Conservation (phyloP, 225 moss, liverwort and hornwort genomes). For the Pseudisothecium myosuroides region DNA sequence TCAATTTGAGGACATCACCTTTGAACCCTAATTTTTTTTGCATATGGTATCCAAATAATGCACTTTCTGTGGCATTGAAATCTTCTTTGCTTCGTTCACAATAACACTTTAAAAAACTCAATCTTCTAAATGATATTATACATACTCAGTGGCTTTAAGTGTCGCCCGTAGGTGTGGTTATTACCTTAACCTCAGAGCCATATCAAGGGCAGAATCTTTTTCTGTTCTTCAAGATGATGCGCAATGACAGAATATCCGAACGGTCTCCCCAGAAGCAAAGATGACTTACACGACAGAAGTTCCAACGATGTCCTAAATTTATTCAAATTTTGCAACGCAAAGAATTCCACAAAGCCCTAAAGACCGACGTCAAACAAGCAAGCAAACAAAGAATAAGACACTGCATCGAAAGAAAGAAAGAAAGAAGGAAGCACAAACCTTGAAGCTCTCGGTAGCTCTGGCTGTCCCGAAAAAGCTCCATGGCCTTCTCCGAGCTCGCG, state of each 20-base stretch:
- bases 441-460: constrained; percentile 75
- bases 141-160: not conserved
- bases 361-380: not conserved
- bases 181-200: not conserved
- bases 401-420: not conserved
- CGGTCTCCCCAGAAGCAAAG: not conserved
- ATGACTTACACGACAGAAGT: not conserved
- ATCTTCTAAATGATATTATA: not conserved
- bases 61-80: not conserved
- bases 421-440: constrained; percentile 32
- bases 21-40: not conserved
- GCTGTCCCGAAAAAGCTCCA: constrained; percentile 81
- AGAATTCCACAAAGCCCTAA: not conserved
- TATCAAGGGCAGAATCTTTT: not conserved
- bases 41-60: not conserved
- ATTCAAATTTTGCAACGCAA: not conserved
- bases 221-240: not conserved
- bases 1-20: not conserved
- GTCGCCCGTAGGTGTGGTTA: not conserved
- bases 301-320: not conserved
- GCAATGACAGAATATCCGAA: not conserved
- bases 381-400: not conserved
- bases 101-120: not conserved
- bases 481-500: constrained; percentile 68
- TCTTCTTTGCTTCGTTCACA: not conserved